Conservation (phyloP, 108 stramenopile species). For the Licmophora abbreviata region DNA sequence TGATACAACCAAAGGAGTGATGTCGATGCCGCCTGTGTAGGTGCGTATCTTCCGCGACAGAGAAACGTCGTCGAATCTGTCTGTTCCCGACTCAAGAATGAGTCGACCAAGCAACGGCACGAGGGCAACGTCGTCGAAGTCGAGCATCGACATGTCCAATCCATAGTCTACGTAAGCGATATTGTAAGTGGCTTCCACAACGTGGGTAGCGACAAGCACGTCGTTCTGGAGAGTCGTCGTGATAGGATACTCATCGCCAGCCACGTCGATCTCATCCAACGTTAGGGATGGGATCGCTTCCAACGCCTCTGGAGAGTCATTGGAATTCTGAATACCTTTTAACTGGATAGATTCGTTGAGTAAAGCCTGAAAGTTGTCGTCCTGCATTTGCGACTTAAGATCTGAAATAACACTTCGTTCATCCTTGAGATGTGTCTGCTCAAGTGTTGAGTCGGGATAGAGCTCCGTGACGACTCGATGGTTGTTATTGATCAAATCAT, state of each 20-base stretch:
- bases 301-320: constrained; percentile 69
- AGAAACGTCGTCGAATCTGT: constrained; percentile 4
- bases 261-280: constrained; percentile 41
- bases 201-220: constrained; percentile 47
- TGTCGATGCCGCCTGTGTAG: constrained; percentile 62
- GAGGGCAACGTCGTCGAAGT: constrained; percentile 62
- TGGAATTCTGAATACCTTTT: constrained; percentile 53
- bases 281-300: constrained; percentile 68
- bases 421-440: constrained; percentile 26
- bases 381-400: constrained; percentile 26
- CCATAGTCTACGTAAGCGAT: constrained; percentile 84
- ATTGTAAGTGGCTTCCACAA: constrained; percentile 52
- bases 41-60: constrained; percentile 46
- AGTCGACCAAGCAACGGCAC: constrained; percentile 65
- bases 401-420: constrained; percentile 28
- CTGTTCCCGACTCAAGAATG: constrained; percentile 68
- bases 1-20: constrained; percentile 28
- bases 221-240: constrained; percentile 32
- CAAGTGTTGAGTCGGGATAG: constrained; percentile 53
- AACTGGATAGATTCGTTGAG: constrained; percentile 52
- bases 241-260: constrained; percentile 51
- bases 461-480: constrained; percentile 68
- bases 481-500: constrained; percentile 64
- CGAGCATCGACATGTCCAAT: constrained; percentile 69
- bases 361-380: constrained; percentile 40